phyloP scores from a whole-genome alignment of 2,329 filamentous ascomycete genomes.

The Septoria petroselini region DNA sequence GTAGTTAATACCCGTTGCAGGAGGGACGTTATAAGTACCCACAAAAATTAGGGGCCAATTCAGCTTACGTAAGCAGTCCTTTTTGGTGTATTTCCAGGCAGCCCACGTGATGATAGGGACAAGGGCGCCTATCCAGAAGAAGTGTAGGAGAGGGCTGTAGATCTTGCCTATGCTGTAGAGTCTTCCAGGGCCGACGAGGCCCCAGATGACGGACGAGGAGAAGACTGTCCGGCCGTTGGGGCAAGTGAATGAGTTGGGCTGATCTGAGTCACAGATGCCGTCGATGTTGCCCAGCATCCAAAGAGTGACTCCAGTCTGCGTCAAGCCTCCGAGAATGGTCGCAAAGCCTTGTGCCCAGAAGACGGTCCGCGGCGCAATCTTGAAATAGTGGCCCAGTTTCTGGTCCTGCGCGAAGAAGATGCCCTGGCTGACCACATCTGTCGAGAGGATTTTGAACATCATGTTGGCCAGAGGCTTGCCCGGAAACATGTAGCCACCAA shows the following conservation, averaged over 20 bases:
- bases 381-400: constrained; percentile 41
- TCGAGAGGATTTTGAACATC: constrained; percentile 33
- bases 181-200: constrained; percentile 49
- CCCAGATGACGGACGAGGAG: constrained; percentile 43
- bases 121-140: constrained; percentile 52
- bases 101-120: constrained; percentile 46
- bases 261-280: constrained; percentile 42
- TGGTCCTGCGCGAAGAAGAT: constrained; percentile 37
- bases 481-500: constrained; percentile 51
- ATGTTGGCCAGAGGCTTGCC: constrained; percentile 40
- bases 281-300: constrained; percentile 46
- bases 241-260: constrained; percentile 49
- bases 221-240: constrained; percentile 48
- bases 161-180: constrained; percentile 49
- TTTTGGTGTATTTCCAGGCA: constrained; percentile 40
- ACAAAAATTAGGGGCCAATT: constrained; percentile 71
- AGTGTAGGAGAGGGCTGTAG: constrained; percentile 49
- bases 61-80: constrained; percentile 28
- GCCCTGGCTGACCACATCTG: constrained; percentile 37
- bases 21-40: constrained; percentile 56
- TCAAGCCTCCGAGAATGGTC: constrained; percentile 43
- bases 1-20: constrained; percentile 76
- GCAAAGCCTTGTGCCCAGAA: constrained; percentile 48
- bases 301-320: constrained; percentile 48
- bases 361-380: constrained; percentile 45